Evolutionary conservation across 2,329 filamentous ascomycete genomes (phyloP).

Genomic region (Trichophyton schoenleinii): DNA sequence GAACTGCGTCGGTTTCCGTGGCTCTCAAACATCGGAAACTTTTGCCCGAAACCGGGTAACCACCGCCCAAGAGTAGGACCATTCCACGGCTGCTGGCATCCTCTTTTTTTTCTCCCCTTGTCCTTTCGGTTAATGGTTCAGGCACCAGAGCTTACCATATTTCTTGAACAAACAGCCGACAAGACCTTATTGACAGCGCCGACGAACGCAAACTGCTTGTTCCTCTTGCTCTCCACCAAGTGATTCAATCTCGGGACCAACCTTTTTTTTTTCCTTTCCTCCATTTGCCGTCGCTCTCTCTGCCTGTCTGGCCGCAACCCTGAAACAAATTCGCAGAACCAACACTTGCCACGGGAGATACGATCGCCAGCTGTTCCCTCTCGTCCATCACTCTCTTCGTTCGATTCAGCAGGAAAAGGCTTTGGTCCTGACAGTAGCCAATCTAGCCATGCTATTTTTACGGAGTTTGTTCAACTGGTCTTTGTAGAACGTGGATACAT

Average conservation of each 20-base stretch:
- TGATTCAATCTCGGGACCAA: neutral
- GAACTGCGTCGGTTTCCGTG: slow-evolving; percentile 1
- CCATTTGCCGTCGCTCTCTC: neutral
- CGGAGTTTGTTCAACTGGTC: neutral
- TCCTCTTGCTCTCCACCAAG: neutral
- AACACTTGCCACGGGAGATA: neutral
- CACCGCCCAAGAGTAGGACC: neutral
- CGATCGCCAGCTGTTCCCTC: neutral
- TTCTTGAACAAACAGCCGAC: neutral
- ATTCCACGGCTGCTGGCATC: neutral
- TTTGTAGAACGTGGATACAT: neutral
- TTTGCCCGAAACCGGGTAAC: slow-evolving; percentile 1
- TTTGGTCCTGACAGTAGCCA: neutral
- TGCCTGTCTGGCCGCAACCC: neutral
- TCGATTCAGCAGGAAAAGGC: neutral
- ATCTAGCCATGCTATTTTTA: neutral
- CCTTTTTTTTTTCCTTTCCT: neutral
- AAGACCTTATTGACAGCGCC: neutral
- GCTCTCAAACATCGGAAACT: slow-evolving; percentile 5
- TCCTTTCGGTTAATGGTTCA: neutral
- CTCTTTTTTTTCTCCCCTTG: no score
- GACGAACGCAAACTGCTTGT: no score
- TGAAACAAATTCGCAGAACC: neutral
- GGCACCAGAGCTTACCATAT: neutral
- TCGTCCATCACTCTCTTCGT: neutral